phyloP scores from a whole-genome alignment of 805 yeast genomes.

The Candida xyloterini region DNA sequence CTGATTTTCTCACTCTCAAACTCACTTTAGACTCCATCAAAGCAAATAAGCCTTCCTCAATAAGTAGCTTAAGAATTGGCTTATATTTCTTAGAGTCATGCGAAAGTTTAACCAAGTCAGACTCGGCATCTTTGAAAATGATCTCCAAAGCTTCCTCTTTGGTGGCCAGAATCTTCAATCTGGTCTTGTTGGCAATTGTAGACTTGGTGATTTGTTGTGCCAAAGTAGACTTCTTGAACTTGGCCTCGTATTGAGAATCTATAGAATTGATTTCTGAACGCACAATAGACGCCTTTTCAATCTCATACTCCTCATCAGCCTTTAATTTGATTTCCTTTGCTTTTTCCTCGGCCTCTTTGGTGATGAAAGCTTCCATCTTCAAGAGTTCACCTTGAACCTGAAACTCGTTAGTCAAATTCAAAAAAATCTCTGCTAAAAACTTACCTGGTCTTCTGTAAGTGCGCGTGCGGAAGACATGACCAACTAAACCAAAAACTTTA shows the following conservation, averaged over 20 bases:
- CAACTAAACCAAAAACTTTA: background rate
- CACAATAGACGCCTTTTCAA: conserved; percentile 93
- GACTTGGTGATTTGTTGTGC: conserved; percentile 95
- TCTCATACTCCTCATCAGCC: conserved; percentile 98
- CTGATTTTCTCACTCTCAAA: conserved; percentile 66
- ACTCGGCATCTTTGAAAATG: conserved; percentile 68
- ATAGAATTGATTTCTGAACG: conserved; percentile 88
- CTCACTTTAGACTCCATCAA: conserved; percentile 68
- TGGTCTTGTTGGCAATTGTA: conserved; percentile 90
- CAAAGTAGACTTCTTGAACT: conserved; percentile 85
- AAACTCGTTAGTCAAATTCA: background rate
- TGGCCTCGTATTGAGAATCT: conserved; percentile 74
- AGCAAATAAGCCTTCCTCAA: conserved; percentile 72
- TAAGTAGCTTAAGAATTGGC: conserved; percentile 68
- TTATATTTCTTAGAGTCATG: conserved; percentile 58
- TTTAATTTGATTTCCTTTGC: conserved; percentile 93
- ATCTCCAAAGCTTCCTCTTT: conserved; percentile 77
- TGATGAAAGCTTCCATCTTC: conserved; percentile 98
- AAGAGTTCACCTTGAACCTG: conserved; percentile 93
- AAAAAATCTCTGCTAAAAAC: conserved; percentile 21
- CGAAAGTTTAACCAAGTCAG: conserved; percentile 56
- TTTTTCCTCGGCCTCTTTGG: conserved; percentile 98
- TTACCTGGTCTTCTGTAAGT: conserved; percentile 48
- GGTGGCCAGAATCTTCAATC: conserved; percentile 84
- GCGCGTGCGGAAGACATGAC: conserved; percentile 35